Evolutionary conservation across 192 early-diverging fungal genomes (phyloP), one percentile per base, ranked within the genome.

Genomic region (Bifiguratus adelaidae): DNA sequence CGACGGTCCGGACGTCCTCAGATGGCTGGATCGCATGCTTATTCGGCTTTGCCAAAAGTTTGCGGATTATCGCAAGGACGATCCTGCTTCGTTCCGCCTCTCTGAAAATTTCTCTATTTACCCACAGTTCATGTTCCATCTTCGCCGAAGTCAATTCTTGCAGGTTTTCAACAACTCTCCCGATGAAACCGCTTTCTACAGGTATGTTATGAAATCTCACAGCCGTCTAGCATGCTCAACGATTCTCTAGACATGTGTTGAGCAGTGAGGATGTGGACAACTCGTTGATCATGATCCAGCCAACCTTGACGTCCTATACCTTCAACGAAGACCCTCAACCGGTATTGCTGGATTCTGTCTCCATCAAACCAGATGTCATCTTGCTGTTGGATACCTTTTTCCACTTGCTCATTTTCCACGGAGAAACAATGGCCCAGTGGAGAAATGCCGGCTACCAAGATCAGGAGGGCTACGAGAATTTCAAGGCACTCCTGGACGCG

Each of bases 111-210:
- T 99, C 56, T 91, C 92, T 0, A 93, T 97, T 53, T 99, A 99
- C 65, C 96, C 96, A 38, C 94, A 97, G 64, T 99, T 99, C 50
- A 99, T 99, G 96, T 99, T 96, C 81, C 92, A 99, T 47, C 67
- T 99, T 52, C 79, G 96, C 32, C 74, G 96, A 26, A 85, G 81
- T 50, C 94, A 97, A 71, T 99, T 99, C 71, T 65, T 99, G 56
- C 94, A 97, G 54, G 91, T 95, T 11, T 99, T 99, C 64, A 99
- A 99, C 67, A 97, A 95, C 71, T 87, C 83, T 53, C 96, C 96
- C 11, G 96, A 99, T 65, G 96, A 99, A 48, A 95, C 93, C 1
- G 92, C 93, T 1, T 92, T 83, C 50, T 85, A 86, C 56, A 56
- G 89, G 78, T 83, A 73, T 28, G 46, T 9, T 36, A 22, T 40